Evolutionary conservation across 768 basidiomycete species (phyloP).

Genomic region (Tylopilus balloui): DNA sequence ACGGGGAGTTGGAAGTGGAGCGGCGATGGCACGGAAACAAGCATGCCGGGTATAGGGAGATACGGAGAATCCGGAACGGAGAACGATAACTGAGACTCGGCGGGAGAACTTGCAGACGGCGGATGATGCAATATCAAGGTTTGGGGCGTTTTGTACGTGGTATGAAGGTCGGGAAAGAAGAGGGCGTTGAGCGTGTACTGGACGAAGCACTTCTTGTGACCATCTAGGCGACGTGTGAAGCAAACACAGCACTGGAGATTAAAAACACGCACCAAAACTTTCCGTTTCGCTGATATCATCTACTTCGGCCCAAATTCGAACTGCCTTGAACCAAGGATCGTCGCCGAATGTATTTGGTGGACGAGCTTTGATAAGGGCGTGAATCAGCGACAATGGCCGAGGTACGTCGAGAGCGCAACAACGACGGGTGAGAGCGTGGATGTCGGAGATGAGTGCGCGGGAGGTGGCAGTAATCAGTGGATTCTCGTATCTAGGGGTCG

Average conservation of each 20-base stretch:
- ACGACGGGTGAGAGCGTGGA: constrained; percentile 57
- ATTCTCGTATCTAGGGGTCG: constrained; percentile 62
- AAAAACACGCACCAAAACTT: constrained; percentile 56
- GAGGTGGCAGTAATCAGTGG: constrained; percentile 74
- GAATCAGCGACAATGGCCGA: constrained; percentile 57
- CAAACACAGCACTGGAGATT: neutral
- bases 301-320: constrained; percentile 72
- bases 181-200: constrained; percentile 78
- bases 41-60: constrained; percentile 56
- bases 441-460: constrained; percentile 65
- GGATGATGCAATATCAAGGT: constrained; percentile 34
- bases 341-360: constrained; percentile 21
- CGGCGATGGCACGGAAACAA: constrained; percentile 57
- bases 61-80: constrained; percentile 39
- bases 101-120: constrained; percentile 32
- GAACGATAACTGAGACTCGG: constrained; percentile 25
- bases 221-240: constrained; percentile 44
- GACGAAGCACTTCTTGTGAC: constrained; percentile 67
- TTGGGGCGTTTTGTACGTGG: constrained; percentile 37
- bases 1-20: constrained; percentile 71
- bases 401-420: constrained; percentile 63
- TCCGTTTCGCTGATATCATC: constrained; percentile 75
- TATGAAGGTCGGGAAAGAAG: constrained; percentile 68
- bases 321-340: constrained; percentile 53
- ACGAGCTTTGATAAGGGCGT: constrained; percentile 47